Conservation (phyloP, 2,329 filamentous ascomycete genomes). For the Biscogniauxia marginata region DNA sequence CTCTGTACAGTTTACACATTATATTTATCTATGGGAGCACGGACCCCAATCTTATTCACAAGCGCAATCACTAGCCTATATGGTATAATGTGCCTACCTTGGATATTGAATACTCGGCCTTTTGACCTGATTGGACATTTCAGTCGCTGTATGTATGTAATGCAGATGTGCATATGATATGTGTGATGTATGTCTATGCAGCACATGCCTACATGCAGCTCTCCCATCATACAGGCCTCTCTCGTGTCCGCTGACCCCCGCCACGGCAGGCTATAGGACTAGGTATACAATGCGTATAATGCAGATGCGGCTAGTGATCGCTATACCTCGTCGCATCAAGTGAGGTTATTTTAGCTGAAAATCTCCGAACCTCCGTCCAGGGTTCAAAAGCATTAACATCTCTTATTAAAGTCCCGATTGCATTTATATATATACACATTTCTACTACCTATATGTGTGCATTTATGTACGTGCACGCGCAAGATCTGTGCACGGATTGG, state of each 20-base stretch:
- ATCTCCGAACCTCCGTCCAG: slow-evolving; percentile 21
- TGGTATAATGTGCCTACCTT: background rate
- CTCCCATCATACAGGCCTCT: background rate
- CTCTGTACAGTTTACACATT: no score
- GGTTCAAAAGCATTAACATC: slow-evolving; percentile 18
- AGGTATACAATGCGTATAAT: background rate
- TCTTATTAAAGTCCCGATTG: slow-evolving; percentile 3
- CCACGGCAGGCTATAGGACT: background rate
- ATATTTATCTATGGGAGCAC: background rate
- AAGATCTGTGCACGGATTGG: slow-evolving; percentile 15
- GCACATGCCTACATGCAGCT: background rate
- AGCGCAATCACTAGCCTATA: background rate
- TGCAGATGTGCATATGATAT: background rate
- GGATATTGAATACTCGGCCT: background rate
- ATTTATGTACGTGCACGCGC: background rate
- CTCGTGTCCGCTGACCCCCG: no score
- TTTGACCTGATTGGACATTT: background rate
- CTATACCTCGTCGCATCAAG: slow-evolving; percentile 7
- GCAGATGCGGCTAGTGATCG: background rate
- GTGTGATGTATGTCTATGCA: slow-evolving; percentile 2
- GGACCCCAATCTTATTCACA: background rate
- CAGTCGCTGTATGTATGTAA: background rate
- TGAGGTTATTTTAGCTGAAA: slow-evolving; percentile 13
- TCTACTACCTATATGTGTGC: background rate
- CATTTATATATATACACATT: slow-evolving; percentile 4